Conservation (phyloP, 2,329 filamentous ascomycete species). For the Magnaporthiopsis incrustans region DNA sequence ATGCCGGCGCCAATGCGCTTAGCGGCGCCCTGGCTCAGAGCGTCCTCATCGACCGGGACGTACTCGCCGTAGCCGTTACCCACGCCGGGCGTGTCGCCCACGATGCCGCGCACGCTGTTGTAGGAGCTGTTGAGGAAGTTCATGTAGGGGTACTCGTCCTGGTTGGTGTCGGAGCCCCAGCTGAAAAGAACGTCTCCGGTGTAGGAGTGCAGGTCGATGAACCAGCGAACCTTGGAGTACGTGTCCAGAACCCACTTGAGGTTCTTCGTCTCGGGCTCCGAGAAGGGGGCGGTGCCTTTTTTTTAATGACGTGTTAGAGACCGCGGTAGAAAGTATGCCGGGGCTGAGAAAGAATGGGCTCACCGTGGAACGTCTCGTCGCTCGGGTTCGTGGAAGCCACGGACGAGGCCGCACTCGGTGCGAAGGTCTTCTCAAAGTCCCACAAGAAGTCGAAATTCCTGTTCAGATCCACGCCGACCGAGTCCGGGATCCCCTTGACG, state of each 20-base stretch:
- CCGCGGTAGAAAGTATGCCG: constrained; percentile 19
- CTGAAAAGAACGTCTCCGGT: constrained; percentile 44
- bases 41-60: constrained; percentile 26
- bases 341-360: constrained; percentile 3
- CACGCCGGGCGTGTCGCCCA: constrained; percentile 20
- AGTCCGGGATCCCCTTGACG: constrained; percentile 18
- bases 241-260: constrained; percentile 44
- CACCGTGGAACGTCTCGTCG: constrained; percentile 35
- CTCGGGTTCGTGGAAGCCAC: constrained; percentile 35
- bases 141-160: constrained; percentile 34
- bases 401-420: constrained; percentile 25
- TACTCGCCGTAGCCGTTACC: constrained; percentile 36
- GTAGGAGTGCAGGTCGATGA: constrained; percentile 50
- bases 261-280: constrained; percentile 48
- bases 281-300: constrained; percentile 41
- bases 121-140: constrained; percentile 46
- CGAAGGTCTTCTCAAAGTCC: constrained; percentile 40
- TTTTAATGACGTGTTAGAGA: constrained; percentile 30
- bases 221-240: constrained; percentile 44
- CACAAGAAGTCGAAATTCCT: constrained; percentile 52
- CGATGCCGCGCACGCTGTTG: constrained; percentile 21
- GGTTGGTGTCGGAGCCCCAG: constrained; percentile 49
- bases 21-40: not conserved
- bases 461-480: constrained; percentile 45
- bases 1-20: constrained; percentile 4